A percentile compares a stretch with the other conserved stretches of the same genome.
These are phyloP conservation scores for Beauveria bassiana DNA, from an alignment of 2,329 filamentous ascomycete species.

Conservation along the genomic window DNA sequence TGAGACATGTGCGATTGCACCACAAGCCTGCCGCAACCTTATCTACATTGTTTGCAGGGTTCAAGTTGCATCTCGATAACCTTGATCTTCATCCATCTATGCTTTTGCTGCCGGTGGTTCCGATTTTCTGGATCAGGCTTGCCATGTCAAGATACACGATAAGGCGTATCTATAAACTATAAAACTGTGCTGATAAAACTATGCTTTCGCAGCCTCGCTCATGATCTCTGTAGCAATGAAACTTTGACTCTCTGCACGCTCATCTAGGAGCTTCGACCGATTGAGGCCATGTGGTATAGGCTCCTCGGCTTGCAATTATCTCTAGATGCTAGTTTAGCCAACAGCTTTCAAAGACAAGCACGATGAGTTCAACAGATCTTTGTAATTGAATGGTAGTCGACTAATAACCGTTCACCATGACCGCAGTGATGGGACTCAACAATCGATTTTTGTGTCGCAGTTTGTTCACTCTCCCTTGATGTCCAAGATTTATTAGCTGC, in stretches of 20 bases:
- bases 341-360: too few species aligned
- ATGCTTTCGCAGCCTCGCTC: background rate
- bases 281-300: too few species aligned
- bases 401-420: too few species aligned
- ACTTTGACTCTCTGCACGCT: background rate
- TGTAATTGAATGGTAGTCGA: too few species aligned
- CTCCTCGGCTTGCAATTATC: too few species aligned
- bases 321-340: too few species aligned
- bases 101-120: background rate
- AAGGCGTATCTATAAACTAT: background rate
- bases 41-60: background rate
- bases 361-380: too few species aligned
- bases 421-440: too few species aligned
- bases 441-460: background rate
- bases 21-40: background rate
- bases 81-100: background rate
- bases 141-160: background rate
- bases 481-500: too few species aligned
- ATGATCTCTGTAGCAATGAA: background rate
- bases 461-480: too few species aligned
- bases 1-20: background rate
- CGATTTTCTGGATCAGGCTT: background rate
- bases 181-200: too few species aligned
- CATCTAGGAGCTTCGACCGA: too few species aligned
- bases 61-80: background rate